Percentiles rank a stretch among this genome's conserved stretches.
phyloP scores from a whole-genome alignment of 2,329 filamentous ascomycete genomes.

The Colletotrichum chrysophilum region DNA sequence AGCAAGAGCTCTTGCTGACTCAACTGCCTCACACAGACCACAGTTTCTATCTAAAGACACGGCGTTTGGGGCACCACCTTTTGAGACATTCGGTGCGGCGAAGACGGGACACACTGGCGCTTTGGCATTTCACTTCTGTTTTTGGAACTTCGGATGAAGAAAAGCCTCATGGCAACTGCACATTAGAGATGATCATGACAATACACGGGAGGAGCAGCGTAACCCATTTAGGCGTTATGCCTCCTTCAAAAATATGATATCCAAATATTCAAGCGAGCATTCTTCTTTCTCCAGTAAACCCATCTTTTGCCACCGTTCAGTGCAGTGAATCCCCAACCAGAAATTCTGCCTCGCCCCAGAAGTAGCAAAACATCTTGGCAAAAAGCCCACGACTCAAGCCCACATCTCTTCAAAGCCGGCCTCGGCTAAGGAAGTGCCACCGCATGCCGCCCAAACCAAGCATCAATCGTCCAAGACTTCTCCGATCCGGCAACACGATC shows the following conservation, averaged over 20 bases:
- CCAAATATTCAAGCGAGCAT: neutral
- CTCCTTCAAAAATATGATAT: neutral
- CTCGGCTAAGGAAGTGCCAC: neutral
- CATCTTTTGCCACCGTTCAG: neutral
- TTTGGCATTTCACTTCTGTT: neutral
- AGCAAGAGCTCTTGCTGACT: neutral
- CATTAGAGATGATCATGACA: neutral
- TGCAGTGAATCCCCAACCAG: rapidly evolving
- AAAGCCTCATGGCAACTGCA: neutral
- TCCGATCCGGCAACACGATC: neutral
- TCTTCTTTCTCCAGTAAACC: rapidly evolving
- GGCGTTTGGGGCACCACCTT: neutral
- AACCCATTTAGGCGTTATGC: neutral
- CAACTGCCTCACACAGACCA: neutral
- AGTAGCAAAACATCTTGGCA: neutral
- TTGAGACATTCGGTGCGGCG: neutral
- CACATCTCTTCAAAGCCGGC: neutral
- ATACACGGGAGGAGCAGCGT: neutral
- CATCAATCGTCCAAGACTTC: neutral
- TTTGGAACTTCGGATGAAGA: neutral
- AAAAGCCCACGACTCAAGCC: neutral
- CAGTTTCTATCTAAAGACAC: neutral
- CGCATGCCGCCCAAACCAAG: neutral
- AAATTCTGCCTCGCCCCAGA: neutral
- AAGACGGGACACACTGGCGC: neutral